These are phyloP conservation scores for Osmanthus fragrans DNA, from an alignment of 257 asterid genomes.

Conservation along the genomic window DNA sequence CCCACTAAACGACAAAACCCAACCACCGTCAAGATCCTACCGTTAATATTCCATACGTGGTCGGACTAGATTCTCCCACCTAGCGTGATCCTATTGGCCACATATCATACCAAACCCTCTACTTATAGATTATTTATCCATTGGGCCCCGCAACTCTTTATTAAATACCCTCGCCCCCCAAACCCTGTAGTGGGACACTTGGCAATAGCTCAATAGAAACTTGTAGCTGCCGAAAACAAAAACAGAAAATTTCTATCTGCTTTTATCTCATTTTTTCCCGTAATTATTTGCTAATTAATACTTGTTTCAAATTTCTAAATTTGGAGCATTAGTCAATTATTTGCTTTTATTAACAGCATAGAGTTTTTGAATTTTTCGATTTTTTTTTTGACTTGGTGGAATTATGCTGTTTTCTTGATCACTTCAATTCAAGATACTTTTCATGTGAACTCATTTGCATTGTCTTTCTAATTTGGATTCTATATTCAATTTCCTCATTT, in stretches of 20 bases:
- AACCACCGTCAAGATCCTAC: background rate
- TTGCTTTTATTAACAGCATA: background rate
- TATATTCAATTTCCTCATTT: constrained; percentile 15
- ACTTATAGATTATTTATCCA: constrained; percentile 34
- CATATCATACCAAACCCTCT: constrained; percentile 39
- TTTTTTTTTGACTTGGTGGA: background rate
- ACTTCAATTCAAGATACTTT: background rate
- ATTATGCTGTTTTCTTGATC: background rate
- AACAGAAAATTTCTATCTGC: background rate
- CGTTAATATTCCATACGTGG: constrained; percentile 26
- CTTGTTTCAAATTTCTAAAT: background rate
- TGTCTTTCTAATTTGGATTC: constrained; percentile 9
- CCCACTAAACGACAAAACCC: background rate
- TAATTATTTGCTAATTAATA: constrained; percentile 19
- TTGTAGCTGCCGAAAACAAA: background rate
- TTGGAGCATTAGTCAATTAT: constrained; percentile 2
- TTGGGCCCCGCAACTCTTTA: constrained; percentile 39
- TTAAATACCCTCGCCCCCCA: constrained; percentile 15
- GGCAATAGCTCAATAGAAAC: background rate
- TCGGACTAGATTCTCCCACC: constrained; percentile 37
- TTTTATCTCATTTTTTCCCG: constrained; percentile 3
- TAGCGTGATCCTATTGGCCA: constrained; percentile 28
- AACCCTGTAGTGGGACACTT: constrained; percentile 22
- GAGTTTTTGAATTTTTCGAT: background rate
- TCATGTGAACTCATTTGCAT: constrained; percentile 17